Evolutionary conservation across 345 rosid genomes (phyloP).

Genomic region (Carallia brachiata): DNA sequence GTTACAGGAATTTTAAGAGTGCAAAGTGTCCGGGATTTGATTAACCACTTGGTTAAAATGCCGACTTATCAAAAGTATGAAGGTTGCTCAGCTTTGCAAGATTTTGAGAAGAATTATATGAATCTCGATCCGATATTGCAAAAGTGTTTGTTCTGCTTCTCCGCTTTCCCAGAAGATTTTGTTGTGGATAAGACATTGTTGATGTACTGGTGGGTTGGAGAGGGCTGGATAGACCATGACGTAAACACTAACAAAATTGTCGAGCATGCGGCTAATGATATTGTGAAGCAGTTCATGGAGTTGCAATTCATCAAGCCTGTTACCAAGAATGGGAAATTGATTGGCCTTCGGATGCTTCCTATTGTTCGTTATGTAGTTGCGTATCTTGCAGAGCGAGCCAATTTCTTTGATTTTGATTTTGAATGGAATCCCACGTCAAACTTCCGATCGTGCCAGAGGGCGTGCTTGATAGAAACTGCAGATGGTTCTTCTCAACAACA

Average conservation of each 20-base stretch:
- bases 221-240: slow-evolving; percentile 21
- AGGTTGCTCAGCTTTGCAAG: background rate
- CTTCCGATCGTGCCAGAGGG: background rate
- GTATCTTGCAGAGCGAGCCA: slow-evolving; percentile 14
- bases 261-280: background rate
- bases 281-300: background rate
- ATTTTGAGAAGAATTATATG: background rate
- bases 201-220: slow-evolving; percentile 40
- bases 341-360: too few species aligned
- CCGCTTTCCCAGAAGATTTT: slow-evolving; percentile 21
- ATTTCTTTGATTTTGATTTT: slow-evolving; percentile 24
- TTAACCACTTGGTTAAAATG: background rate
- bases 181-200: slow-evolving; percentile 19
- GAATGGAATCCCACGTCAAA: slow-evolving; percentile 26
- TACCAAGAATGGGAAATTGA: background rate
- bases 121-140: background rate
- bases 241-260: background rate
- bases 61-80: background rate
- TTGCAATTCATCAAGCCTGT: slow-evolving; percentile 35
- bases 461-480: too few species aligned
- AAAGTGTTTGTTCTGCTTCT: slow-evolving; percentile 21
- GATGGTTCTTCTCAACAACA: too few species aligned
- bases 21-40: background rate
- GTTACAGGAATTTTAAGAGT: background rate
- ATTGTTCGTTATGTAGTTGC: slow-evolving; percentile 28